Conservation (phyloP, 148 eudicot genomes). For the Fallopia convolvulus region DNA sequence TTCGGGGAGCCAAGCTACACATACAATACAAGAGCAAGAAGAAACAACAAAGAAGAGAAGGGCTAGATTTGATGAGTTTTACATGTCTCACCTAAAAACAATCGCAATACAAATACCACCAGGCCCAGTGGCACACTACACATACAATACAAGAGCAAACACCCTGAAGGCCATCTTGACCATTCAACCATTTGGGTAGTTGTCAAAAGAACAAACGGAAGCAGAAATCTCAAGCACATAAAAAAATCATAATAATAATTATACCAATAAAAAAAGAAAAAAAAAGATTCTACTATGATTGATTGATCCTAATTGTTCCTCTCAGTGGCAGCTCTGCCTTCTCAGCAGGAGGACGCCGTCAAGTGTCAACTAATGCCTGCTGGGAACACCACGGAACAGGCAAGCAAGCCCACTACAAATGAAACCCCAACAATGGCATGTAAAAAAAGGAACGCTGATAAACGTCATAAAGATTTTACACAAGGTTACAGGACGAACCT, state of each 20-base stretch:
- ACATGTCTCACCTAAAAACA: neutral
- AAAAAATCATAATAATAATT: neutral
- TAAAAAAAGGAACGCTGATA: neutral
- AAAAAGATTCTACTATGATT: neutral
- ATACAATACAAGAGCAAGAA: too few species aligned
- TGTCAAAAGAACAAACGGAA: neutral
- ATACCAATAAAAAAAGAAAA: neutral
- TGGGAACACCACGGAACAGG: neutral
- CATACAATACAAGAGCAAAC: neutral
- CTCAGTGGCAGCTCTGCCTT: neutral
- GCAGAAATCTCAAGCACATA: neutral
- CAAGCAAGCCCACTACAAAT: neutral
- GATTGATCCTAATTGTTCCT: neutral
- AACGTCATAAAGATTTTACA: neutral
- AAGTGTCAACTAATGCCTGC: neutral
- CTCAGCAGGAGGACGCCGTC: neutral
- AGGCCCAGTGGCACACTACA: neutral
- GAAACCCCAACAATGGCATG: neutral
- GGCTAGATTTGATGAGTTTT: too few species aligned
- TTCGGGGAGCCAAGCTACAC: too few species aligned
- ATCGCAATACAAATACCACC: neutral
- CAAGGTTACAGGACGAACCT: constrained; percentile 5
- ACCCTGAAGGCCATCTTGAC: neutral
- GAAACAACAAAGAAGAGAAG: too few species aligned
- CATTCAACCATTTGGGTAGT: neutral